Evolutionary conservation across 192 early-diverging fungal species (phyloP), one percentile per base, ranked within the genome.

Genomic region (Phycomyces nitens): DNA sequence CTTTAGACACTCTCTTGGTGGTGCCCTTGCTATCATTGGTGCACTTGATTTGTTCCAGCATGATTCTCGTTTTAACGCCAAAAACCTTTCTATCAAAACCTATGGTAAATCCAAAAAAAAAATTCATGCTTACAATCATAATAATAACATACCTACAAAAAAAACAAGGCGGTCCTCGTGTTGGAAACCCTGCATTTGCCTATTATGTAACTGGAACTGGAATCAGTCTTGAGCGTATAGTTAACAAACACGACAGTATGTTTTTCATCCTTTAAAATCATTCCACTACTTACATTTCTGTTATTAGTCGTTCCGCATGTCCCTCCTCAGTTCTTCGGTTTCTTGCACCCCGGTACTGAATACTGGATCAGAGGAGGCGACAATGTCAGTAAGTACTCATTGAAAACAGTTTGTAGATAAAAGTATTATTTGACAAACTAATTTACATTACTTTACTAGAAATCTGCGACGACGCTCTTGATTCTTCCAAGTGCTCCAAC

Each of bases 1-100:
- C 0, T 20, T 20, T 40, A 68, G 71, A 7, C 71, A 73, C 18
- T 68, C 65, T 0, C 66, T 73, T 21, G 71, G 71, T 12, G 71
- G 56, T 63, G 65, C 71, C 12, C 21, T 56, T 6, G 64, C 71
- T 23, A 34, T 63, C 4, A 34, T 73, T 29, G 56, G 58, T 27
- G 56, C 54, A 8, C 23, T 73, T 39, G 71, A 73, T 54, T 51
- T 73, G n/a, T 66, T 63, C 38, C 57, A 64, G 12, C 62, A 57
- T 14, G 50, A 60, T 12, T 1, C 21, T n/a, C 23, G 54, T 1
- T 52, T 71, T 15, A 59, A 47, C 20, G 44, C 62, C 21, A 16
- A 12, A 9, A 71, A 71, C 20, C 26, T 71, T n/a, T 26, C 6
- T 26, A 52, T 64, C 4, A 60, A 60, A 26, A 71, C 62, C 6